Base-by-base conservation (phyloP, 2,329 filamentous ascomycete genomes). In the Fusarium duplospermum region DNA sequence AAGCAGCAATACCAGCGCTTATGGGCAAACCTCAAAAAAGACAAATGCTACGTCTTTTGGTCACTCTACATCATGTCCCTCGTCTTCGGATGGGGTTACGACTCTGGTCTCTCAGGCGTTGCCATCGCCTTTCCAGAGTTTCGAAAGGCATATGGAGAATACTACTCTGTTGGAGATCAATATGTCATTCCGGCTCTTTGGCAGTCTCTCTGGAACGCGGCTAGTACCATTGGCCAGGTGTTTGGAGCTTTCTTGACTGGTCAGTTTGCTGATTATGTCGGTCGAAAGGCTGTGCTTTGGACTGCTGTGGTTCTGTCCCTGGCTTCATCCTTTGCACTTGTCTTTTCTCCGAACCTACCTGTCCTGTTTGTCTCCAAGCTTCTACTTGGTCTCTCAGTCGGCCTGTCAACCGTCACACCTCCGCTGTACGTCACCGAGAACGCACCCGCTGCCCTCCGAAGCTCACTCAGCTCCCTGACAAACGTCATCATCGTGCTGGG, bases 121-220 rank as follows among this genome's bases (percentile, higher is more conserved):
- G 81, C 81, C 3, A 80, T 83, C 18, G 81, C 81, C 2, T 83
- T 82, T 8, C 80, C 80, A 0, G 79, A 82, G 38, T 82, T 83
- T 16, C 70, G 80, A 36, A 77, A 81, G 61, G 78, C 73, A 1
- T 82, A 82, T 18, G 81, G 81, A 11, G 72, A 82, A 16, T 82
- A 81, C 60, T 82, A 80, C 2, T 22, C 40, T 27, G 67, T 72
- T 0, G 72, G 78, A 5, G 77, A 80, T 29, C 76, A 77, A 35
- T 80, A 68, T 58, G 77, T 82, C 8, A 82, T 83, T 38, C 81
- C 81, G 0, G 81, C 82, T 2, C 76, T 82, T 0, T 83, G 81
- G 81, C 81, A 83, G 64, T 81, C 80, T 50, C 78, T 83, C 9
- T 82, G 81, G 81, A 83, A 82, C 59, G 81, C 81, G 4, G 81